These are phyloP conservation scores for Ogataea nakhonphanomensis DNA, from an alignment of 805 yeast species.

Conservation along the genomic window DNA sequence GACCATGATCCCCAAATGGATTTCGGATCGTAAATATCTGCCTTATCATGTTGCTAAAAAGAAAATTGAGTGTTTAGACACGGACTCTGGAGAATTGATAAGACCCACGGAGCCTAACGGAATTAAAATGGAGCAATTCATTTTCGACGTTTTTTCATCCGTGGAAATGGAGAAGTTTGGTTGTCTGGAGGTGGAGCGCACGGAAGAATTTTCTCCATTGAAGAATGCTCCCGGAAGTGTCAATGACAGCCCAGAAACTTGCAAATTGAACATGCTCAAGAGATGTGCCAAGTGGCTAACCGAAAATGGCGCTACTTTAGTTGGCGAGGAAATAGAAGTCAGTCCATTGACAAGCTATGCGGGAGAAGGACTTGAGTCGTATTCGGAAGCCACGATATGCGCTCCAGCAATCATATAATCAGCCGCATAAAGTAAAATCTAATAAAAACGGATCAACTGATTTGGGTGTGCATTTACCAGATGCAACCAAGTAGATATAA, in stretches of 20 bases:
- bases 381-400: constrained; percentile 15
- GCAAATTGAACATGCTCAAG: constrained; percentile 58
- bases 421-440: not conserved
- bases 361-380: constrained; percentile 63
- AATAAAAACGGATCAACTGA: constrained; percentile 5
- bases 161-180: constrained; percentile 74
- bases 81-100: constrained; percentile 40
- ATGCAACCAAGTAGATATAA: constrained; percentile 6
- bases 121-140: constrained; percentile 92
- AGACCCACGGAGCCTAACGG: constrained; percentile 85
- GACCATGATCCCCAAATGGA: constrained; percentile 64
- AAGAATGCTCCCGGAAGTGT: constrained; percentile 85
- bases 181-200: constrained; percentile 84
- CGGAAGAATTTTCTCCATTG: constrained; percentile 87
- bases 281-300: constrained; percentile 74
- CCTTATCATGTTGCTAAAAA: constrained; percentile 96
- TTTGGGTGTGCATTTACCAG: constrained; percentile 9
- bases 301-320: constrained; percentile 26
- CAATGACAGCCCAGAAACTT: constrained; percentile 82
- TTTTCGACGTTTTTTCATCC: constrained; percentile 90
- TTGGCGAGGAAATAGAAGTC: constrained; percentile 57
- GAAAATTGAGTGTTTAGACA: constrained; percentile 61
- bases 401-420: constrained; percentile 2
- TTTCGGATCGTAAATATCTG: constrained; percentile 55
- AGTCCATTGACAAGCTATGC: constrained; percentile 69